Base-by-base conservation (phyloP, 805 yeast genomes). In the Tetrapisispora iriomotensis region DNA sequence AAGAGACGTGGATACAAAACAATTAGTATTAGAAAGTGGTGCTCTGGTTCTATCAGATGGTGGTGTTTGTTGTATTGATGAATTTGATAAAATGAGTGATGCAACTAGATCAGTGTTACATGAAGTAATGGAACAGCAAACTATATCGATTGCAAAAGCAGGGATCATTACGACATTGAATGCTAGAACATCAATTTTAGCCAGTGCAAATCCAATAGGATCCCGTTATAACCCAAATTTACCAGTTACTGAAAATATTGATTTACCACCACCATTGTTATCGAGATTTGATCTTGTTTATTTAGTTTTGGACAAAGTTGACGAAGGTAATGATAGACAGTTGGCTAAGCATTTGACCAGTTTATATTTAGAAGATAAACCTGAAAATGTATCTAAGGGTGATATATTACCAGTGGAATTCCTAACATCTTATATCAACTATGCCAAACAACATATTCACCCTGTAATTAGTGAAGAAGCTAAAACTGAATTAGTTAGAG, bases 61-160 rank as follows among this genome's bases (percentile, higher is more conserved):
- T 42, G 98, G 98, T 71, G 79, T 92, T 31, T 92, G 98, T 67
- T 92, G 98, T 65, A 92, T 92, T 58, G 98, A 92, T 68, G 98
- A 92, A 68, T 92, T 90, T 57, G 98, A 92, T 65, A 92, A 92
- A 64, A 92, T 92, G 98, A 75, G 82, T 39, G 97, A 92, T 50
- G 66, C 94, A 2, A 90, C 97, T 0, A 70, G 97, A 54, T 86
- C 96, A 8, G 97, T 92, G 9, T 67, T 92, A 39, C 98, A 92
- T 60, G 98, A 92, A 70, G 98, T 92, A 9, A 92, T 92, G 98
- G 98, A 92, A 66, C 98, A 92, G 60, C 98, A 92, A 62, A 92
- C 98, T 1, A 92, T 92, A 32, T 87, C 96, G 8, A 86, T 92
- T 54, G 98, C 98, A 24, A 92, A 92, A 56, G 98, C 98, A 1